Evolutionary conservation across 2,329 filamentous ascomycete species (phyloP).

Genomic region (Dactylonectria macrodidyma): DNA sequence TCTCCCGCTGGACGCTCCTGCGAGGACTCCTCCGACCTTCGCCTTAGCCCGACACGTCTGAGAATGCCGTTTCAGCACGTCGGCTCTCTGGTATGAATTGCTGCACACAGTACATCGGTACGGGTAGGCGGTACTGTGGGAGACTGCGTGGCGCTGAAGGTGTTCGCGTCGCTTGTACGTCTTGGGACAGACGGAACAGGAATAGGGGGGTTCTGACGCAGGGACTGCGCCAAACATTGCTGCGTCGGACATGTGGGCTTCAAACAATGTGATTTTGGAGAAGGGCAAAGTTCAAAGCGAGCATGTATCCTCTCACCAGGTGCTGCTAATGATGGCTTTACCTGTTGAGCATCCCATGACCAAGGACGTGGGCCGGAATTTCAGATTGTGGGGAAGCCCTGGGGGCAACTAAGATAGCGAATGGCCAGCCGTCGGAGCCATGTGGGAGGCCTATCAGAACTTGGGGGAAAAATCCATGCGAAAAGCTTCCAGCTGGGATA

Average conservation of each 20-base stretch:
- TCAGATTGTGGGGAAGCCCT: no score
- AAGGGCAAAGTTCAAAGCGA: no score
- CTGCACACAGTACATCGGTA: constrained; percentile 1
- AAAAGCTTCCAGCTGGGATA: no score
- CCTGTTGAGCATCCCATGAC: no score
- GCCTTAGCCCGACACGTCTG: neutral
- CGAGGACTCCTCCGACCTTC: neutral
- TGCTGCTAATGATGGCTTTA: no score
- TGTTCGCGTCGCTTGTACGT: constrained; percentile 14
- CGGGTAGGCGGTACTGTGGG: neutral
- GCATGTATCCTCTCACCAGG: no score
- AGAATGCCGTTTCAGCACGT: constrained; percentile 11
- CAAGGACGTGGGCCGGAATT: no score
- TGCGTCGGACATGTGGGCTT: neutral
- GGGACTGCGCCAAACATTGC: neutral
- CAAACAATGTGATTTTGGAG: no score
- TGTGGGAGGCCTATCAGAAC: no score
- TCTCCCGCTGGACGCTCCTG: neutral
- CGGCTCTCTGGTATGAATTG: constrained; percentile 6
- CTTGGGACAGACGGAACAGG: constrained; percentile 8
- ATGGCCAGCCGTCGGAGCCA: no score
- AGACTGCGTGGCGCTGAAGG: constrained; percentile 1
- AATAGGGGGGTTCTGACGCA: neutral
- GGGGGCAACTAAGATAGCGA: no score
- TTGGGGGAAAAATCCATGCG: no score